Conservation (phyloP, 1,284 basidiomycete species). For the Pascua sp. region DNA sequence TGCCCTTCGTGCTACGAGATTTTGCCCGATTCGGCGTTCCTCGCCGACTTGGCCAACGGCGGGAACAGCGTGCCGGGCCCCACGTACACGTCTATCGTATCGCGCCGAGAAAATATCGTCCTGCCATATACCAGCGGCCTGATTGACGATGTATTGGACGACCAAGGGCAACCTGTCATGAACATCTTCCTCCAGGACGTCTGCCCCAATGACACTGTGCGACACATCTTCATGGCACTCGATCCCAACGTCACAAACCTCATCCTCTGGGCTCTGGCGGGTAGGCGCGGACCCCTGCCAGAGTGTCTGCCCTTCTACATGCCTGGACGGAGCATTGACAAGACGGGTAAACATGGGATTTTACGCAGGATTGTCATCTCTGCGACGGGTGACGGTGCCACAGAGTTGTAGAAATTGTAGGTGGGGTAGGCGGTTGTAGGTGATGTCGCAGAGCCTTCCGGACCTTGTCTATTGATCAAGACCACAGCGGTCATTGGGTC, state of each 20-base stretch:
- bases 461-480: too few relatives aligned
- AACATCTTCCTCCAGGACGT: conserved; percentile 8
- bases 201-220: neutral
- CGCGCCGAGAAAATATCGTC: neutral
- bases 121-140: conserved; percentile 6
- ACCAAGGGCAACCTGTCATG: neutral
- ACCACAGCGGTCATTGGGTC: too few relatives aligned
- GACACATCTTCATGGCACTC: conserved; percentile 3
- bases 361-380: too few relatives aligned
- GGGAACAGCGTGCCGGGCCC: conserved; percentile 1
- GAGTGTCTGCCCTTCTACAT: neutral
- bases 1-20: conserved; percentile 3
- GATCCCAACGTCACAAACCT: conserved; percentile 7
- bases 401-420: too few relatives aligned
- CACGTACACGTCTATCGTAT: conserved; percentile 3
- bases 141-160: conserved; percentile 1
- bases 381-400: too few relatives aligned
- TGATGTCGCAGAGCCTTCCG: too few relatives aligned
- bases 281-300: neutral
- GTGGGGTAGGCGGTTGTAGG: too few relatives aligned
- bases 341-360: too few relatives aligned
- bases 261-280: conserved; percentile 5
- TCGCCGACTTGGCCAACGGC: neutral
- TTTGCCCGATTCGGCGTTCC: neutral
- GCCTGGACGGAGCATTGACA: neutral